Conservation (phyloP, 169 alveolate genomes). For the Amoebophrya sp. region DNA sequence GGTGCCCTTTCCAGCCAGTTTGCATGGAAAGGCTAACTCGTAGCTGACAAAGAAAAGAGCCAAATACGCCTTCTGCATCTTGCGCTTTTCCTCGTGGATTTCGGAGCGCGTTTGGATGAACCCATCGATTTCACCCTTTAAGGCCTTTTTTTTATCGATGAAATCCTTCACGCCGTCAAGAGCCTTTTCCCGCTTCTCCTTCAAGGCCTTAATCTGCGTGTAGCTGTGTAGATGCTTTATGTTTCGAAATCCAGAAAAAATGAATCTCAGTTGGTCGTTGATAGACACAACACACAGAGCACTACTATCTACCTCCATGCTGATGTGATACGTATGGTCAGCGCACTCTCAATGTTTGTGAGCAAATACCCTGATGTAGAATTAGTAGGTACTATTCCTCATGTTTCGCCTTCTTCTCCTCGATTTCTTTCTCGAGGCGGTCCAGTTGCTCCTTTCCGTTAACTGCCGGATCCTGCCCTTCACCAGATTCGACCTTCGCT, state of each 20-base stretch:
- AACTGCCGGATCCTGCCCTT: no score
- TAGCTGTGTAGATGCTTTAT: not conserved
- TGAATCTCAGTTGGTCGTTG: no score
- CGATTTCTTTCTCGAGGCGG: not conserved
- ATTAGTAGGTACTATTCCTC: not conserved
- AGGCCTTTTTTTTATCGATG: not conserved
- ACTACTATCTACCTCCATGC: no score
- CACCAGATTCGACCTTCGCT: not conserved
- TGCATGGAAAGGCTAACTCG: no score
- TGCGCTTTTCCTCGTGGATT: not conserved
- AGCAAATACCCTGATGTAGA: no score
- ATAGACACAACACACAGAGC: no score
- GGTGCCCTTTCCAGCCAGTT: no score
- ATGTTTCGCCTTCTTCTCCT: not conserved
- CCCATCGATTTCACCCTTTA: not conserved
- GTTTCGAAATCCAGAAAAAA: no score
- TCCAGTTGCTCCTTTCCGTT: not conserved
- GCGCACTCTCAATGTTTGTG: no score
- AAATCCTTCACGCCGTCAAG: not conserved
- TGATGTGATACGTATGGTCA: no score
- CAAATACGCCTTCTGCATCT: not conserved
- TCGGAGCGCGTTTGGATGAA: not conserved
- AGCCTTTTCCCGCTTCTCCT: not conserved
- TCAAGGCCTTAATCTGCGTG: not conserved
- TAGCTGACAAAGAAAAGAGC: no score